Evolutionary conservation across 768 basidiomycete species (phyloP).

Genomic region (Hirschioporus abietinus): DNA sequence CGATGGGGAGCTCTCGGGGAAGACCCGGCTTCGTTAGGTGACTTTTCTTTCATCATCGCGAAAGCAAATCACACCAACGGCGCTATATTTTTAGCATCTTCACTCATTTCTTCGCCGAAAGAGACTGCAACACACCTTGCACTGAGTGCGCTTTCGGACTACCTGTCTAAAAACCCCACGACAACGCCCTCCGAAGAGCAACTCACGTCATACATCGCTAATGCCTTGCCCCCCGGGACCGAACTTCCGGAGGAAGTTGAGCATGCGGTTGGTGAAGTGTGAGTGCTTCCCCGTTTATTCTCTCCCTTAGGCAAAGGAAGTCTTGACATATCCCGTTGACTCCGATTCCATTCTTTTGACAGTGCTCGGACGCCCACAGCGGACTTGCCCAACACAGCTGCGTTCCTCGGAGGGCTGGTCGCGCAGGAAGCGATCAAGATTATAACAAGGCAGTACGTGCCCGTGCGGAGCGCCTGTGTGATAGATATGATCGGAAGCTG

Average conservation of each 20-base stretch:
- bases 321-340: not conserved
- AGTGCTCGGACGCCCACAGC: constrained; percentile 78
- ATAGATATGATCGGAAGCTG: constrained; percentile 31
- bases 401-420: constrained; percentile 88
- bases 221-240: constrained; percentile 7
- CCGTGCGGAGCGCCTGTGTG: constrained; percentile 48
- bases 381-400: constrained; percentile 90
- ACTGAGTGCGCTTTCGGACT: constrained; percentile 51
- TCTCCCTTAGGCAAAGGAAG: no score
- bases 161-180: constrained; percentile 22
- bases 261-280: constrained; percentile 76
- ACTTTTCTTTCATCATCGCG: constrained; percentile 9
- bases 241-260: constrained; percentile 45
- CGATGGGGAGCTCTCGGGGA: constrained; percentile 53
- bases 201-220: not conserved
- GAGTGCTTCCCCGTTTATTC: constrained; percentile 24
- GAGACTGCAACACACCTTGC: constrained; percentile 68
- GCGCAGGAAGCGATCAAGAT: constrained; percentile 98
- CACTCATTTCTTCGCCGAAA: constrained; percentile 39
- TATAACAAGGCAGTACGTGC: constrained; percentile 93
- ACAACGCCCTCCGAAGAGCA: constrained; percentile 14
- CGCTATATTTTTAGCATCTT: constrained; percentile 30
- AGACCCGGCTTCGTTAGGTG: constrained; percentile 47
- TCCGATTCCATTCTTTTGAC: constrained; percentile 9
- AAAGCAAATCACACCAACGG: not conserved